phyloP scores from a whole-genome alignment of 116 monocot genomes.

The Dioscorea cayenensis region DNA sequence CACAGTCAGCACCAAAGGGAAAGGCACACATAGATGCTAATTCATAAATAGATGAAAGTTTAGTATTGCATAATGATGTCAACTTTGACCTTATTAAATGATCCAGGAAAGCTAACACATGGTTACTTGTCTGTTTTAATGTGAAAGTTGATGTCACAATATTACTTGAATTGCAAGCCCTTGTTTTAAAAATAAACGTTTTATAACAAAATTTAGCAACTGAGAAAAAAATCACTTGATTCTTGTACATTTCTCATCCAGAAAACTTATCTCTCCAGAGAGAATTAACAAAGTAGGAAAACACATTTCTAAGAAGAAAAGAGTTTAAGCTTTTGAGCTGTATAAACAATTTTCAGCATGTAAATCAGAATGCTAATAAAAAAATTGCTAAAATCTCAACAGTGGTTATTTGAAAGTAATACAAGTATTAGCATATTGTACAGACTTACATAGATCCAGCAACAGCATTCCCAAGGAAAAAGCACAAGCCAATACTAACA shows the following conservation, averaged over 20 bases:
- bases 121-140: not conserved
- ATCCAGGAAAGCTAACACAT: too few relatives aligned
- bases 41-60: too few relatives aligned
- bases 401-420: not conserved
- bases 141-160: not conserved
- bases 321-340: too few relatives aligned
- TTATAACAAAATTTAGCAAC: not conserved
- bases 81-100: too few relatives aligned
- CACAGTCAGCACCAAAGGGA: too few relatives aligned
- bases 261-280: not conserved
- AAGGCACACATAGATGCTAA: too few relatives aligned
- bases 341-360: too few relatives aligned
- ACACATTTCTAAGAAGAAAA: not conserved
- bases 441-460: constrained; percentile 89
- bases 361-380: too few relatives aligned
- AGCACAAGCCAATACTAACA: constrained; percentile 95
- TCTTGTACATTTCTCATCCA: not conserved
- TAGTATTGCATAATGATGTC: too few relatives aligned
- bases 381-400: too few relatives aligned
- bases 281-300: not conserved
- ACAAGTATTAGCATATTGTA: not conserved
- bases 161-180: not conserved
- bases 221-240: not conserved
- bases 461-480: constrained; percentile 98
- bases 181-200: not conserved